Conservation (phyloP, 495 filamentous ascomycete species). For the Penicillium canariense region DNA sequence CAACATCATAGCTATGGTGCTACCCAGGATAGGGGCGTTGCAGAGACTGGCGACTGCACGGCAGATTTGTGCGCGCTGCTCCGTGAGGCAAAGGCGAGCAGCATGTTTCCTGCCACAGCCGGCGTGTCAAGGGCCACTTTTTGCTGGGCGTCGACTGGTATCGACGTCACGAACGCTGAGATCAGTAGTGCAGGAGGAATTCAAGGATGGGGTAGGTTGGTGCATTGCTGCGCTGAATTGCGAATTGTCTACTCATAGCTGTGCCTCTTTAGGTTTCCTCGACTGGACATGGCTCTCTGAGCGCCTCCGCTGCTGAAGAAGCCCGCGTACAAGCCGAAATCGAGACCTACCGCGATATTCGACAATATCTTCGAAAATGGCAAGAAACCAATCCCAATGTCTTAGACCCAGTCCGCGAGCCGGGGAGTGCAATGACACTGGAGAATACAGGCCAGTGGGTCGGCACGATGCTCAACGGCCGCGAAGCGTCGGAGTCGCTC, state of each 20-base stretch:
- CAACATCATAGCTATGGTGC: slow-evolving; percentile 26
- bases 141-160: slow-evolving; percentile 6
- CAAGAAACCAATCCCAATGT: slow-evolving; percentile 32
- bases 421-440: slow-evolving; percentile 14
- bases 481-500: slow-evolving; percentile 29
- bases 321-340: slow-evolving; percentile 35
- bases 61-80: slow-evolving; percentile 3
- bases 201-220: slow-evolving; percentile 15
- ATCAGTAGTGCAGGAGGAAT: not conserved
- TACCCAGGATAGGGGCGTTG: slow-evolving; percentile 23
- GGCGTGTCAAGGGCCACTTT: not conserved
- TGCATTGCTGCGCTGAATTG: too few species aligned
- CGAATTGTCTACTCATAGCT: not conserved
- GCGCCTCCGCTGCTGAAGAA: slow-evolving; percentile 15
- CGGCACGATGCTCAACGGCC: slow-evolving; percentile 45
- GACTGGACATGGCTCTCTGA: slow-evolving; percentile 13
- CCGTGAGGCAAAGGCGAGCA: slow-evolving; percentile 2
- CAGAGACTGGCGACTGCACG: slow-evolving; percentile 16
- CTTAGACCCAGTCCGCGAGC: slow-evolving; percentile 37
- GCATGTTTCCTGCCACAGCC: not conserved
- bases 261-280: not conserved
- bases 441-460: slow-evolving; percentile 12
- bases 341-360: slow-evolving; percentile 42
- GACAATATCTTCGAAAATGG: slow-evolving; percentile 56
- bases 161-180: slow-evolving; percentile 13